These are phyloP conservation scores for Rhynchosporium agropyri DNA, from an alignment of 2,329 filamentous ascomycete genomes.

Conservation along the genomic window DNA sequence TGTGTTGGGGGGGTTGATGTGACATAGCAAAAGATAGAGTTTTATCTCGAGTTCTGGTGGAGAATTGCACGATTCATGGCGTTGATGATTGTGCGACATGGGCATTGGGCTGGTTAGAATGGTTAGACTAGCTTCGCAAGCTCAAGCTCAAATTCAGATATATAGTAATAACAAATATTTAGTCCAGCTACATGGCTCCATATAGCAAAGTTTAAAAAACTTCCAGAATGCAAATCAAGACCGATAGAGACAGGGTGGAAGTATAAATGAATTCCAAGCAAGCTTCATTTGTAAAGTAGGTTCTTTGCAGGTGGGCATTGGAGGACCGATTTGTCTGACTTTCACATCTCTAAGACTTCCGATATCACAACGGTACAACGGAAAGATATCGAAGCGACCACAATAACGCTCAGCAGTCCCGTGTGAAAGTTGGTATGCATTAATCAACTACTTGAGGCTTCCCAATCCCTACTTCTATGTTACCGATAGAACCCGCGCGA, in stretches of 20 bases:
- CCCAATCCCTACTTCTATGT: too few relatives aligned
- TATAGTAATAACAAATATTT: slow-evolving; percentile 22
- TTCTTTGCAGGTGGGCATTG: too few relatives aligned
- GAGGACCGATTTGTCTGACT: too few relatives aligned
- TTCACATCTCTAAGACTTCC: too few relatives aligned
- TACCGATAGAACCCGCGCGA: too few relatives aligned
- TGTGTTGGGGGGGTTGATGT: slow-evolving; percentile 84
- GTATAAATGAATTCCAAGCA: neutral
- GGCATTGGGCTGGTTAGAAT: neutral
- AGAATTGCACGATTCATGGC: slow-evolving; percentile 28
- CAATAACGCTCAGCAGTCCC: too few relatives aligned
- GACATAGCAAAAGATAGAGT: slow-evolving; percentile 24
- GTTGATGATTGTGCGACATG: slow-evolving; percentile 26
- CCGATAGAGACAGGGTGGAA: neutral
- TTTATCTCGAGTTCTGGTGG: slow-evolving; percentile 9
- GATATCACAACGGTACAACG: too few relatives aligned
- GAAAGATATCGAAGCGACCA: too few relatives aligned
- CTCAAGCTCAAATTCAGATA: slow-evolving; percentile 24
- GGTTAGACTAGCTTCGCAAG: slow-evolving; percentile 20
- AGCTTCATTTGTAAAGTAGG: too few relatives aligned
- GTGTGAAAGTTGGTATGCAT: too few relatives aligned
- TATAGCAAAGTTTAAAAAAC: neutral
- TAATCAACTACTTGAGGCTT: too few relatives aligned
- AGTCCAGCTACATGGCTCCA: neutral
- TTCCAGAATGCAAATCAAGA: neutral